These are phyloP conservation scores for Amylocystis lapponica DNA, from an alignment of 768 basidiomycete genomes.

Conservation along the genomic window DNA sequence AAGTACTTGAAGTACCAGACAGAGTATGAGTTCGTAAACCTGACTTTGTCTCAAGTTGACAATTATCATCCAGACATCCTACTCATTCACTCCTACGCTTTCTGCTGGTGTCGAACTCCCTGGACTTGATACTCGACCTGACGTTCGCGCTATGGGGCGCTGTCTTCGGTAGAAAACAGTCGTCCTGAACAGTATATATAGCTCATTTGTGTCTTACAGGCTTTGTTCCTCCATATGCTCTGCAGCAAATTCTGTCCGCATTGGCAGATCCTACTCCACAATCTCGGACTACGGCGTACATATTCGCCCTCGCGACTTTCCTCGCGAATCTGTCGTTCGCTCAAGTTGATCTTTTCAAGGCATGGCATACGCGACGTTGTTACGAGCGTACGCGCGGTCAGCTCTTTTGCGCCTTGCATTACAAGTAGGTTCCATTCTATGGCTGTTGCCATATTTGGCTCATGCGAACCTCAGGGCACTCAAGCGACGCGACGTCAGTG, in stretches of 20 bases:
- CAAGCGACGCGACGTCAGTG: constrained; percentile 51
- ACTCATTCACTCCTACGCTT: constrained; percentile 55
- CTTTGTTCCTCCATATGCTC: constrained; percentile 60
- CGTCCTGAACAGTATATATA: constrained; percentile 17
- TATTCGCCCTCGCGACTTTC: constrained; percentile 57
- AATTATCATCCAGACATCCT: constrained; percentile 40
- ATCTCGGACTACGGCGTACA: constrained; percentile 42
- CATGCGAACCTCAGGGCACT: constrained; percentile 30
- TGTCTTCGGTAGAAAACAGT: constrained; percentile 40
- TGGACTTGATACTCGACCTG: constrained; percentile 60
- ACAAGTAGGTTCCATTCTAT: constrained; percentile 35
- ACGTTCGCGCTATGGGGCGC: constrained; percentile 56
- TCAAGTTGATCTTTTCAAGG: constrained; percentile 54
- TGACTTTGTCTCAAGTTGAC: background rate
- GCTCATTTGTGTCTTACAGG: constrained; percentile 29
- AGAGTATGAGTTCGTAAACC: constrained; percentile 22
- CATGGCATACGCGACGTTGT: constrained; percentile 64
- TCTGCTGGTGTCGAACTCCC: constrained; percentile 58
- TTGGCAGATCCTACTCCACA: constrained; percentile 37
- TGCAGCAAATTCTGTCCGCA: constrained; percentile 52
- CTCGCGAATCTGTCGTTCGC: constrained; percentile 62
- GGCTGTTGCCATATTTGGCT: background rate
- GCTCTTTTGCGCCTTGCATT: constrained; percentile 64
- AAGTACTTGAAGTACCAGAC: constrained; percentile 53
- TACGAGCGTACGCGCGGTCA: constrained; percentile 71